Base-by-base conservation (phyloP, 352 stramenopile species). In the Peronospora farinosa region DNA sequence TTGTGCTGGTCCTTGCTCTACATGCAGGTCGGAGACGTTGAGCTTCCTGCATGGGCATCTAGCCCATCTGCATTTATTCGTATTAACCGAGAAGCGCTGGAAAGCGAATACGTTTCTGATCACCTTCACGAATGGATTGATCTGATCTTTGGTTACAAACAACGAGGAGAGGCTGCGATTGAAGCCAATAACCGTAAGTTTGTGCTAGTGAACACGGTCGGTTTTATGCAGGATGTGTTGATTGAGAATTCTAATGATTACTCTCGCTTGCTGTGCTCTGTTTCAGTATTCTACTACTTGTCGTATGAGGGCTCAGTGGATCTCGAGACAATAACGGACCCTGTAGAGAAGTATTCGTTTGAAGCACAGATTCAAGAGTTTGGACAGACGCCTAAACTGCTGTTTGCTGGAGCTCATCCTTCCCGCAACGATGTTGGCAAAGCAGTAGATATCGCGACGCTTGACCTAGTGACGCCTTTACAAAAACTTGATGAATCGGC, bases 281-380 rank as follows among this genome's bases (percentile, higher is more conserved):
- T 21, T 63, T 5, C 32, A 93, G 80, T 95, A 12, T 95, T 95
- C 40, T 92, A 95, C 64, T 92, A 92, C 56, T 52, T 95, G 47
- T 92, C 84, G 25, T 95, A 95, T 49, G 84, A 95, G 54, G 84
- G 84, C 7, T 85, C 84, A 11, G 77, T 95, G 1, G 82, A 95
- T 60, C 63, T 95, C 7, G 84, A 95, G 49, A 87, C 58, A 5
- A 78, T 95, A 30, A 86, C 78, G 0, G 90, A 98, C 54, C 81
- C 80, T 10, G 79, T 97, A 15, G 84, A 98, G 47, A 83, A 95
- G 40, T 95, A 92, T 47, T 97, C 95, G 13, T 95, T 97, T 13
- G 85, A 96, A 58, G 79, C 77, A 0, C 91, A 97, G 52, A 97
- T 98, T 40, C 84, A 95, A 53, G 84, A 96, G 54, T 96, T 96